Base-by-base conservation (phyloP, 2,329 filamentous ascomycete species). In the Dactylonectria estremocensis region DNA sequence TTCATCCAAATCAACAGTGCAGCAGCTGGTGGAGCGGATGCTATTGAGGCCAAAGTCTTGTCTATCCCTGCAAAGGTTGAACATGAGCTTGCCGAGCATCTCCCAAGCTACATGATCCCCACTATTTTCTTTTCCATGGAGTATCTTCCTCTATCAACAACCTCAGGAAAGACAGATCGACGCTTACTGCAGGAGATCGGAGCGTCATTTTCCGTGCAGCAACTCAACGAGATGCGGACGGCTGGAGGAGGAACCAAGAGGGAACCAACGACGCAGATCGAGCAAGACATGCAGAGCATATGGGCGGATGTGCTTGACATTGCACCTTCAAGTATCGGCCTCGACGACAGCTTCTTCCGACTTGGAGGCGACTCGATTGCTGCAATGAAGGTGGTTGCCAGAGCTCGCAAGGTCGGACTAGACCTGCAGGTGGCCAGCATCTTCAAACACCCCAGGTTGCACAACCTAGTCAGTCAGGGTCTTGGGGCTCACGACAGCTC, bases 291-390 rank as follows among this genome's bases (percentile, higher is more conserved):
- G n/a, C 78, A 76, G 16, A 61, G 53, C 8, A 75, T 82, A 18
- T 86, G 84, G 83, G 74, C 76, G 10, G 72, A 77, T 1, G 74
- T 83, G 0, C 75, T 86, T 3, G 71, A 72, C 2, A 69, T 83
- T 3, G 70, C 75, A 2, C 66, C 77, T 16, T 72, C 79, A 1
- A 67, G 72, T 4, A 82, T 86, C 20, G 80, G 80, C 2, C 64
- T 80, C 1, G 80, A 84, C 5, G 82, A 86, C 67, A 85, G 82
- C 74, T 87, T 88, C 74, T 85, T 87, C 77, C 78, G 78, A 0
- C 79, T 86, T 0, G 85, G 86, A 18, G 86, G 86, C n/a, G 84
- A 87, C 69, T 87, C 85, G 0, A 81, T 87, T 3, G 71, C 80
- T 0, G 85, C 85, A 0, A 89, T 87, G 82, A 84, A 82, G 61